A percentile compares a stretch with the other conserved stretches of the same genome.
These are phyloP conservation scores for Picea sitchensis DNA, from an alignment of 75 land plant species.

Conservation along the genomic window DNA sequence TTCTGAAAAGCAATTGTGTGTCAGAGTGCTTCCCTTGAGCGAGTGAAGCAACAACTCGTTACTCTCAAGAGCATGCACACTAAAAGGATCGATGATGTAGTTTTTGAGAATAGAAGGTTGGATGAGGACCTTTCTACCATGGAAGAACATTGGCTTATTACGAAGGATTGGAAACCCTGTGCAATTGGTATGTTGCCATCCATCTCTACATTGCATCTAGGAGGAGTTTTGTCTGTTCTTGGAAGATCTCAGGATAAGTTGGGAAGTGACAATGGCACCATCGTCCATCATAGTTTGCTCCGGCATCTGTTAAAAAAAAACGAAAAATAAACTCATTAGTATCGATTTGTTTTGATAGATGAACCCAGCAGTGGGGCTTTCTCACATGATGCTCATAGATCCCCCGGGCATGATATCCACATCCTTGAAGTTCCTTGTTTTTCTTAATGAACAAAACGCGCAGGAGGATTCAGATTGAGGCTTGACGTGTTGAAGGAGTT, in stretches of 20 bases:
- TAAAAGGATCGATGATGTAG: constrained; percentile 1
- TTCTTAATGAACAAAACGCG: no score
- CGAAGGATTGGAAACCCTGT: constrained; percentile 70
- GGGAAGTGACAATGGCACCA: background rate
- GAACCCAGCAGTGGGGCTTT: no score
- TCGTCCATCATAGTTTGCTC: no score
- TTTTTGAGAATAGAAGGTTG: background rate
- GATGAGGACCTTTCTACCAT: background rate
- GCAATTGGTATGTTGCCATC: constrained; percentile 85
- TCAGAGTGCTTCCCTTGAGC: constrained; percentile 10
- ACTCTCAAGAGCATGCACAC: constrained; percentile 11
- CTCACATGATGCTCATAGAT: no score
- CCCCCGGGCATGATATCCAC: no score
- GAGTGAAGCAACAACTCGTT: constrained; percentile 32
- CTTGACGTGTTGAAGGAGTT: no score
- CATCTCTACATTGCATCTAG: constrained; percentile 20
- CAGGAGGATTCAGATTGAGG: no score
- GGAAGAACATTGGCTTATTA: constrained; percentile 42
- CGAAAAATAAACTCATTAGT: no score
- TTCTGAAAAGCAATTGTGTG: background rate
- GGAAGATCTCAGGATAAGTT: background rate
- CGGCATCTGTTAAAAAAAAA: no score
- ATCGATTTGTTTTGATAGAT: no score
- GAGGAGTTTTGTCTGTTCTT: constrained; percentile 44
- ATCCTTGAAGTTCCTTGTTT: no score